A percentile compares a stretch with the other conserved stretches of the same genome.
Conservation (phyloP, 2,329 filamentous ascomycete genomes). For the Aspergillus floridensis region DNA sequence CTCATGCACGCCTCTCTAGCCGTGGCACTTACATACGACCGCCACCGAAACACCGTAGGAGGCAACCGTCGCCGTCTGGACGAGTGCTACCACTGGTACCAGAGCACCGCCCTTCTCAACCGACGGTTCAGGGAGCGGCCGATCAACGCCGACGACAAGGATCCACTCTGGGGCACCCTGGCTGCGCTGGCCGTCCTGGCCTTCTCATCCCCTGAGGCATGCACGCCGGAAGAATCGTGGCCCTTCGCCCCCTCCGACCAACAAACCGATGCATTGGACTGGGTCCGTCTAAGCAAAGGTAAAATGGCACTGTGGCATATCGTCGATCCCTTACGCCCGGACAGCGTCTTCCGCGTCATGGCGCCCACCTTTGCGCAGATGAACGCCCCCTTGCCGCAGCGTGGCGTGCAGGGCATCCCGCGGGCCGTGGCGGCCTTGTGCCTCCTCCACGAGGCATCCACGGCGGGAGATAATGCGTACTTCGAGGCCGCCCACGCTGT, state of each 20-base stretch:
- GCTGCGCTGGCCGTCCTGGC: constrained; percentile 42
- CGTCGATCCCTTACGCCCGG: constrained; percentile 40
- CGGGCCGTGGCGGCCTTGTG: too few relatives aligned
- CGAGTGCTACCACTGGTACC: constrained; percentile 48
- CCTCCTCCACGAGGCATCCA: too few relatives aligned
- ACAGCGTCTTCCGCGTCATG: constrained; percentile 48
- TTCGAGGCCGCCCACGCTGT: too few relatives aligned
- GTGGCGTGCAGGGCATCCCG: constrained; percentile 3
- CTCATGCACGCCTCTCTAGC: constrained; percentile 50
- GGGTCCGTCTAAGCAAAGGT: too few relatives aligned
- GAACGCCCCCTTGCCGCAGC: constrained; percentile 30
- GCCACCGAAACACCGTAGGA: constrained; percentile 21
- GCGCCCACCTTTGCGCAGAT: constrained; percentile 37
- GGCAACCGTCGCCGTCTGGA: constrained; percentile 28
- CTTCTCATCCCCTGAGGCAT: too few relatives aligned
- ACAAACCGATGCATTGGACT: too few relatives aligned
- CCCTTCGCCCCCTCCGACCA: too few relatives aligned
- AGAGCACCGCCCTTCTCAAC: constrained; percentile 44
- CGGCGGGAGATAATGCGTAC: too few relatives aligned
- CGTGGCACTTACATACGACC: constrained; percentile 42
- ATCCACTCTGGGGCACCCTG: constrained; percentile 50
- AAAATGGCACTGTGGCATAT: too few relatives aligned
- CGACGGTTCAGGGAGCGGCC: constrained; percentile 32
- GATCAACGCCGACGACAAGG: constrained; percentile 38
- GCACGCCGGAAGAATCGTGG: too few relatives aligned